These are phyloP conservation scores for Babesia microti DNA, from an alignment of 169 alveolate genomes.

Conservation along the genomic window DNA sequence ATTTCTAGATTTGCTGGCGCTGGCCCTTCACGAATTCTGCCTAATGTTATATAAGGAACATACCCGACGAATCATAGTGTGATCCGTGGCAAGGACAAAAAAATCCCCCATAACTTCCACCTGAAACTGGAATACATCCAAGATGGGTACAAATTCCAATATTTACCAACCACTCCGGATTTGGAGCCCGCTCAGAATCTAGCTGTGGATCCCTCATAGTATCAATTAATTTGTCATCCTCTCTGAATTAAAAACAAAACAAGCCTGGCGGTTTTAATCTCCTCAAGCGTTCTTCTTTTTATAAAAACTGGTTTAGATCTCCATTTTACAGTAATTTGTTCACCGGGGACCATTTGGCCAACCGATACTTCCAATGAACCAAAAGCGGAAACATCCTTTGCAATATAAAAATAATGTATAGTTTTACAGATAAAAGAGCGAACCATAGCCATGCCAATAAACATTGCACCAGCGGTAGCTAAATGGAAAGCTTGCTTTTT, in stretches of 20 bases:
- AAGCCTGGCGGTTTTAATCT: conserved; percentile 61
- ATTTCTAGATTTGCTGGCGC: conserved; percentile 76
- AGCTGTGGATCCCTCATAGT: conserved; percentile 74
- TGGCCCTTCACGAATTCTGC: conserved; percentile 75
- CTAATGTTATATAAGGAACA: conserved; percentile 6
- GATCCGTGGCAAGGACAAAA: conserved; percentile 82
- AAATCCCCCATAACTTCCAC: conserved; percentile 71
- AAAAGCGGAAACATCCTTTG: conserved; percentile 61
- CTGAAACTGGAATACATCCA: conserved; percentile 71
- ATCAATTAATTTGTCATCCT: conserved; percentile 62
- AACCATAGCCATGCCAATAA: conserved; percentile 58
- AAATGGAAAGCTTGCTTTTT: conserved; percentile 68
- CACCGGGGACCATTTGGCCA: conserved; percentile 66
- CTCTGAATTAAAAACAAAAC: conserved; percentile 8
- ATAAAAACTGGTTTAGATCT: conserved; percentile 73
- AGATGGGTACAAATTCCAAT: conserved; percentile 74
- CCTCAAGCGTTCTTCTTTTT: conserved; percentile 67
- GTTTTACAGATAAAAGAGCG: conserved; percentile 62
- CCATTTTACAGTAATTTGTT: conserved; percentile 70
- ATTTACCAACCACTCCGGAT: conserved; percentile 75
- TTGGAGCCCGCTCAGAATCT: conserved; percentile 64
- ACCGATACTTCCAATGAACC: conserved; percentile 72
- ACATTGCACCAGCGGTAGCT: conserved; percentile 59
- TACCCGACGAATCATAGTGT: conserved; percentile 72
- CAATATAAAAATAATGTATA: conserved; percentile 68